Evolutionary conservation across 1,284 basidiomycete genomes (phyloP), one percentile per base, ranked within the genome.

Genomic region (Tylopilus orsonianus): DNA sequence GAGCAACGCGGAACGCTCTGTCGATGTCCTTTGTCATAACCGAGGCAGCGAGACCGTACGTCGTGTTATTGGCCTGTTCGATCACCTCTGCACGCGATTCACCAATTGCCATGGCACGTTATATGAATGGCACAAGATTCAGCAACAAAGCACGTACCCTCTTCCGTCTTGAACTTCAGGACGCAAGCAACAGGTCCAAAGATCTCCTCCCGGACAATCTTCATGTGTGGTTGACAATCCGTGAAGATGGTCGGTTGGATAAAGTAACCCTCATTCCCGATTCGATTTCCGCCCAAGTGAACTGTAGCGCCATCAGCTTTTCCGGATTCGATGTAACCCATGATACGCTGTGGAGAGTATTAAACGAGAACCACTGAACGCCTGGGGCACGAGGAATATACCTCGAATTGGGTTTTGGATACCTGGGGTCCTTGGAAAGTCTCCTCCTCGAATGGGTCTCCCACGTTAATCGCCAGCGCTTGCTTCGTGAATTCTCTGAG

Each of bases 341-440:
- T 45, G 27, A 52, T 38, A 16, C 51, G 51, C 51, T 53, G 8
- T 27, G 20, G 4, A 14, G 10, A 19, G 14, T 20, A 16, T 27
- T n/a, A 5, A 49, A 14, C 13, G 50, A 55, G 2, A 24, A 14
- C 24, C 16, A 27, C 38, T 39, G 13, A 12, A 39, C n/a, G n/a
- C 16, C 5, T 1, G 22, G 26, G 38, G 10, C 5, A 5, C 8
- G 16, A 18, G n/a, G 27, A 12, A 41, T 26, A 16, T 10, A 19
- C 39, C 2, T 79, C 69, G 53, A 67, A 79, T 53, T 79, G 77
- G 24, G 70, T 62, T 55, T 81, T 64, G 22, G 79, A 83, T 43
- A 90, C 82, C 69, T 87, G 85, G 5, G 88, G 87, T 45, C 87
- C 87, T 68, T 87, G 85, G 73, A 81, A 82, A 36, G 80, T 78